Base-by-base conservation (phyloP, 768 basidiomycete genomes). In the Mycena crocata region DNA sequence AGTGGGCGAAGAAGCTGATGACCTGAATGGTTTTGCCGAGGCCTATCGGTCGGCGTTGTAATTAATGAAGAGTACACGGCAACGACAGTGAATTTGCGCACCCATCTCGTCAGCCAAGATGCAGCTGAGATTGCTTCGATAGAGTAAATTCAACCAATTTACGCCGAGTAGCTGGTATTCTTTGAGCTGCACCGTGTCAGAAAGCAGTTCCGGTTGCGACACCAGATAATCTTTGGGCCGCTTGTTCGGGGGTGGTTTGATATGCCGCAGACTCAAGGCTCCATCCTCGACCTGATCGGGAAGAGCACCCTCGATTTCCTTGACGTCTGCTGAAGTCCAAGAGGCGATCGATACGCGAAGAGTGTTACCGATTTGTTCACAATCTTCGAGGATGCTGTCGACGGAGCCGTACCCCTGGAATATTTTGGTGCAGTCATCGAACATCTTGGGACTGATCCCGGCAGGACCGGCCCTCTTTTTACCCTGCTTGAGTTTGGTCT, bases 81-180 rank as follows among this genome's bases (percentile, higher is more conserved):
- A 30, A 68, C 44, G 28, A 32, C 50, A 44, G 55, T 23, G 57
- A 52, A 59, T 28, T 44, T 34, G 85, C 88, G 72, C 78, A 94
- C 97, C 97, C 98, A 99, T 99, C 79, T 99, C 98, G 78, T 99
- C 98, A 2, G 98, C 98, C 45, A 99, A 86, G 75, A 99, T 99
- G 78, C 97, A 98, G 69, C 95, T 96, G 55, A 93, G 85, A 64
- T 87, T 86, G 72, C 87, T 89, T 63, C 84, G 85, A 78, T 95
- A 96, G 56, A 99, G 82, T 24, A 99, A 80, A 78, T 94, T 90
- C 69, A 99, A 82, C 98, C 98, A 99, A 77, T 99, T 99, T 58
- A 99, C 86, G n/a, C 98, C 98, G 62, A 98, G 85, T 64, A 99
- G 82, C 78, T 99, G 97, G 77, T 99, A 99, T 71, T 97, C 96